Conservation (phyloP, 768 basidiomycete genomes). For the Mycena epipterygia region DNA sequence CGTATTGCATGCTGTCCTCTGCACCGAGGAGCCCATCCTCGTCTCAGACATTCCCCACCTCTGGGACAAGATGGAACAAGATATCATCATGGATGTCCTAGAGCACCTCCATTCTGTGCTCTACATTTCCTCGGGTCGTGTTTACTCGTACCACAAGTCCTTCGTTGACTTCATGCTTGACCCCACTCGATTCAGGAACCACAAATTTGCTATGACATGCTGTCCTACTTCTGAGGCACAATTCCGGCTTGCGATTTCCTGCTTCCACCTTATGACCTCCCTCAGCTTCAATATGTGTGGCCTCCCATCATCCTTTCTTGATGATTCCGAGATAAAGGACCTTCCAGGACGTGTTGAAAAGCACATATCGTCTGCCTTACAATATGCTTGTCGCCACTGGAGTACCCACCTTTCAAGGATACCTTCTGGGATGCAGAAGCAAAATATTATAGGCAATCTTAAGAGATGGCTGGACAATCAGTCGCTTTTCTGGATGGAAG, state of each 20-base stretch:
- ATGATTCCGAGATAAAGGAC: conserved; percentile 6
- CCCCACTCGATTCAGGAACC: not conserved
- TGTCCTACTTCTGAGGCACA: not conserved
- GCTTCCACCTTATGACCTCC: conserved; percentile 1
- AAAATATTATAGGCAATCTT: not conserved
- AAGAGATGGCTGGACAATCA: not conserved
- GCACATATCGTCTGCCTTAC: not conserved
- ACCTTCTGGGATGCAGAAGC: not conserved
- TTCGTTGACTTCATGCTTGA: conserved; percentile 3
- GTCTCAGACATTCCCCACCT: conserved; percentile 4
- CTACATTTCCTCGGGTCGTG: not conserved
- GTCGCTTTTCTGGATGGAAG: conserved; percentile 15
- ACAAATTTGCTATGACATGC: not conserved
- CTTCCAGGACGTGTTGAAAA: not conserved
- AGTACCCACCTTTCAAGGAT: conserved; percentile 6
- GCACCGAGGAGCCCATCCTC: not conserved
- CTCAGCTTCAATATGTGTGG: conserved; percentile 28
- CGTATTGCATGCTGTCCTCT: conserved; percentile 8
- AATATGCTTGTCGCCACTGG: conserved; percentile 31
- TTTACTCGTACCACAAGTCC: conserved; percentile 12
- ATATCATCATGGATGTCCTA: not conserved
- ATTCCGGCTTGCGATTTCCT: not conserved
- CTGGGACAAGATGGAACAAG: not conserved
- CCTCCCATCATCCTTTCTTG: conserved; percentile 25
- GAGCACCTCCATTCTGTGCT: conserved; percentile 4